Base-by-base conservation (phyloP, 1,284 basidiomycete species). In the Pseudozyma pruni region DNA sequence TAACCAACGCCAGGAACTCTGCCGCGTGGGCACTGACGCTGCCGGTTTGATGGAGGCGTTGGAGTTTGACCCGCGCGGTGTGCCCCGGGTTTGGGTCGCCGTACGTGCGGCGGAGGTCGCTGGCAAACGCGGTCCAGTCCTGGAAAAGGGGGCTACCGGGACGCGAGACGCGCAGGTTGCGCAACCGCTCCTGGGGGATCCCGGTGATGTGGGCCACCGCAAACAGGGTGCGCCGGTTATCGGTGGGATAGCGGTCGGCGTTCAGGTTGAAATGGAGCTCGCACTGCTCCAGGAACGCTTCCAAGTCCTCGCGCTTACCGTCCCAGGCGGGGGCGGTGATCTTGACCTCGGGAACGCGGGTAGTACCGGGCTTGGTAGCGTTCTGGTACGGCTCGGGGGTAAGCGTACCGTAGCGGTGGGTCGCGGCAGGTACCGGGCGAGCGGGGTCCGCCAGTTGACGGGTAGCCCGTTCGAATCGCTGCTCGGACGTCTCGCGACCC, bases 61-160 rank as follows among this genome's bases (percentile, higher is more conserved):
- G 16, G 7, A 44, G 42, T 17, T 31, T 44, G 42, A 44, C n/a
- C 22, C 23, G 4, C 22, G 25, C 42, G 6, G 42, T 44, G 42
- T 44, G 42, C 8, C 23, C 42, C 5, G 42, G 42, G 23, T 5
- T 5, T 11, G 42, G 42, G 42, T 44, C 42, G n/a, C 42, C 42
- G 19, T 44, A 44, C 7, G 27, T 29, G 27, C 27, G 27, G 6
- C 27, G 27, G 7, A 29, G 27, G 27, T 29, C 27, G 27, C 6
- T 7, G 16, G 23, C 4, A n/a, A 9, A 44, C 14, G 17, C n/a
- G 13, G 4, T 8, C 42, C 42, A 44, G 20, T 6, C 19, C 5
- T 16, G 16, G n/a, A 44, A 29, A 23, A 22, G 29, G 42, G 42
- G 42, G n/a, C 8, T 8, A 4, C 4, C 10, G 22, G 19, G 6